These are phyloP conservation scores for Diophrys appendiculata DNA, from an alignment of 73 alveolate species.

Conservation along the genomic window DNA sequence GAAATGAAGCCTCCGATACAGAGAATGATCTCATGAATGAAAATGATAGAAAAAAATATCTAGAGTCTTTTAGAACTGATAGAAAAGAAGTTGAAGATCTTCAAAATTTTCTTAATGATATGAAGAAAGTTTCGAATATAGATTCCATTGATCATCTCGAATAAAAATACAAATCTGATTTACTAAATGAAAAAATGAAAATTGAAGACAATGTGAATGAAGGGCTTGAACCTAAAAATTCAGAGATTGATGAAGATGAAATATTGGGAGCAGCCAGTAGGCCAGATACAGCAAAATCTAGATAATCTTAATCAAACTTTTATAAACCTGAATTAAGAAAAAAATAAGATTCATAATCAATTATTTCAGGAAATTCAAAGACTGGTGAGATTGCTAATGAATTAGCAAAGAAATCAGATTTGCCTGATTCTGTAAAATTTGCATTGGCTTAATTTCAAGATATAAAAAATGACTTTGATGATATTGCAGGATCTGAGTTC, in stretches of 20 bases:
- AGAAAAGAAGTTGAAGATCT: not conserved
- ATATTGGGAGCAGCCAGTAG: not conserved
- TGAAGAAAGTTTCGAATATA: not conserved
- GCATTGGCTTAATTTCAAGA: not conserved
- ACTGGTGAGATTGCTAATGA: too few relatives aligned
- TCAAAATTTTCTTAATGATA: not conserved
- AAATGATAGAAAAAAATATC: not conserved
- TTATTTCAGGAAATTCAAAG: not conserved
- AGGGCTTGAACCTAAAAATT: too few relatives aligned
- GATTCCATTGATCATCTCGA: too few relatives aligned
- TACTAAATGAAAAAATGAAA: too few relatives aligned
- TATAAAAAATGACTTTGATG: not conserved
- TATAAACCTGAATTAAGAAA: not conserved
- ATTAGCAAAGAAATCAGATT: not conserved
- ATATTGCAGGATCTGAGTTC: too few relatives aligned
- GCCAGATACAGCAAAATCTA: not conserved
- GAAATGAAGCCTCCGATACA: not conserved
- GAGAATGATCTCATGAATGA: not conserved
- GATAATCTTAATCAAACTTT: not conserved
- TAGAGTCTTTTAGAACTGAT: not conserved
- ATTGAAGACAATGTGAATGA: too few relatives aligned
- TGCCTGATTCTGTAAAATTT: not conserved
- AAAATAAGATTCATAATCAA: not conserved
- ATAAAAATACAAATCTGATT: too few relatives aligned
- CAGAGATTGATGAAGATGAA: not conserved